Conservation (phyloP, 192 early-diverging fungal species). For the Chytriomyces sp. region DNA sequence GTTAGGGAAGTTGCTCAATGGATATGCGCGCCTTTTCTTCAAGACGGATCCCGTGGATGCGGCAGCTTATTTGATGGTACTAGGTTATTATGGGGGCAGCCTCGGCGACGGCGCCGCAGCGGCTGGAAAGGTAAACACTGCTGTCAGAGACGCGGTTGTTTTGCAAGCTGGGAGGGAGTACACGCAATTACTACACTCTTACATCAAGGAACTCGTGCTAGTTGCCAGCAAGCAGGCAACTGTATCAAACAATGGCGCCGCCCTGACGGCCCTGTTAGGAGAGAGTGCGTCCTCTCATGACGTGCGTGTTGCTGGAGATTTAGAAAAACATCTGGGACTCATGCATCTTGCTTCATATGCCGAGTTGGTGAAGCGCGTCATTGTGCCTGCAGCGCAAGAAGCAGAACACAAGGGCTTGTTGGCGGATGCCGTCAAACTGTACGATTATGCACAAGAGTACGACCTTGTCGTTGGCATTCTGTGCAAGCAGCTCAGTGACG, state of each 20-base stretch:
- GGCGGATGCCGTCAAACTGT: constrained; percentile 74
- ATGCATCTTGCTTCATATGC: constrained; percentile 58
- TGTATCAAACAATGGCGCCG: background rate
- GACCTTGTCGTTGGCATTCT: constrained; percentile 74
- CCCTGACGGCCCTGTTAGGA: constrained; percentile 7
- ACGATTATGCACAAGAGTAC: constrained; percentile 74
- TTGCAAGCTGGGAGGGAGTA: constrained; percentile 45
- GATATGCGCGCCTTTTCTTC: constrained; percentile 45
- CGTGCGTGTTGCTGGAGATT: constrained; percentile 44
- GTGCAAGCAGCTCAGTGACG: constrained; percentile 70
- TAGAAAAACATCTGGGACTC: constrained; percentile 68
- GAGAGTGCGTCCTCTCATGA: constrained; percentile 22
- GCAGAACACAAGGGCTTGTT: constrained; percentile 70
- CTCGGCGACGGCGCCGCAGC: constrained; percentile 3
- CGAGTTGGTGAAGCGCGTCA: constrained; percentile 69
- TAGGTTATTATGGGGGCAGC: constrained; percentile 56
- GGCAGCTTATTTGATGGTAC: constrained; percentile 63
- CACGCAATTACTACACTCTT: constrained; percentile 48
- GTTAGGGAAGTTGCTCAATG: constrained; percentile 55
- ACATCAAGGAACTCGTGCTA: constrained; percentile 65
- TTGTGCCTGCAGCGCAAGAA: constrained; percentile 67
- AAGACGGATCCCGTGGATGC: constrained; percentile 54
- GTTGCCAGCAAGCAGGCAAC: constrained; percentile 62
- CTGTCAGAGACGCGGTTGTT: background rate
- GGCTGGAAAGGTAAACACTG: background rate